Evolutionary conservation across 2,329 filamentous ascomycete species (phyloP).

Genomic region (Penicillium sp.): DNA sequence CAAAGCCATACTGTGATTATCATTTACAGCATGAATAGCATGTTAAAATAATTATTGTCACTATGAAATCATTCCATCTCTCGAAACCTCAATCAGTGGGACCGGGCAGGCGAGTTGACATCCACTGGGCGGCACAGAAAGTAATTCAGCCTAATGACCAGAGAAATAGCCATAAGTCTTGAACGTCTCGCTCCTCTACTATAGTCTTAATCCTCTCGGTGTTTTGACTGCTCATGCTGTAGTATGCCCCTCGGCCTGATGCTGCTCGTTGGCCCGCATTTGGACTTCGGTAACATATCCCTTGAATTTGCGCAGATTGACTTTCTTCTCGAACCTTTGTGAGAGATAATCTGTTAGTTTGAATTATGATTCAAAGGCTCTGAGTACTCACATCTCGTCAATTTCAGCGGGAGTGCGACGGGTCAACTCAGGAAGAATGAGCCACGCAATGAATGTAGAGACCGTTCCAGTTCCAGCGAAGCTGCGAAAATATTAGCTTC

Average conservation of each 20-base stretch:
- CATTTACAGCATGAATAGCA: too few relatives aligned
- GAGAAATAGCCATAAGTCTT: too few relatives aligned
- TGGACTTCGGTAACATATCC: constrained; percentile 40
- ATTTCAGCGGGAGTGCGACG: constrained; percentile 52
- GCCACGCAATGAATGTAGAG: constrained; percentile 43
- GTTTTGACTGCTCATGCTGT: background rate
- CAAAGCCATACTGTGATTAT: too few relatives aligned
- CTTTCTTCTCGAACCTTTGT: constrained; percentile 38
- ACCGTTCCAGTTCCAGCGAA: constrained; percentile 38
- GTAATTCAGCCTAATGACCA: too few relatives aligned
- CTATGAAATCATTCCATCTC: too few relatives aligned
- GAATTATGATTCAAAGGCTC: background rate
- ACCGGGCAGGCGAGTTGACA: too few relatives aligned
- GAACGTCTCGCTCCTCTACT: too few relatives aligned
- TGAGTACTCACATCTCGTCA: constrained; percentile 43
- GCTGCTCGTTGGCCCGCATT: constrained; percentile 26
- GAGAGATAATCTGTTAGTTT: background rate
- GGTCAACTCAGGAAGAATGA: constrained; percentile 56
- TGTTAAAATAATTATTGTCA: too few relatives aligned
- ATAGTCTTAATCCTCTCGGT: background rate
- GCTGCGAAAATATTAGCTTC: constrained; percentile 23
- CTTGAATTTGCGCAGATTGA: constrained; percentile 41
- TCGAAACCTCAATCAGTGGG: too few relatives aligned
- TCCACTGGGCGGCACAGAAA: too few relatives aligned
- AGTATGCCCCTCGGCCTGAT: constrained; percentile 13